Percentiles rank a stretch among this genome's conserved stretches.
Evolutionary conservation across 305 asterid species (phyloP).

Genomic region (Salvia sclarea): DNA sequence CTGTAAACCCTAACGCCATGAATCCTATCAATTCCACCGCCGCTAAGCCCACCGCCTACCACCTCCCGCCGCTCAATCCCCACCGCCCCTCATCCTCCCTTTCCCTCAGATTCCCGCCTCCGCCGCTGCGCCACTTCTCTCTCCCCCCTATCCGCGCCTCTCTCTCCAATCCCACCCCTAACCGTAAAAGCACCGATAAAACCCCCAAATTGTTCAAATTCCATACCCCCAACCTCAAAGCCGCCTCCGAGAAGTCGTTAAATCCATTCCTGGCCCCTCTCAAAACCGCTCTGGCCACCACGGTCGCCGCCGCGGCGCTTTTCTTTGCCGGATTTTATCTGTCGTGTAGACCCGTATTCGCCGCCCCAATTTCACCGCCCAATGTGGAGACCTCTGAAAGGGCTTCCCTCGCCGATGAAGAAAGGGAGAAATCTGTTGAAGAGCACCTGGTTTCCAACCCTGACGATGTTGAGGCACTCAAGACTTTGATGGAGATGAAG

Average conservation of each 20-base stretch:
- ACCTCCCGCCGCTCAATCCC: constrained; percentile 35
- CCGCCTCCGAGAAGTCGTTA: not conserved
- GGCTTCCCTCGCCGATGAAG: constrained; percentile 41
- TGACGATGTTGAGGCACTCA: constrained; percentile 49
- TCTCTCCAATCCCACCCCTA: constrained; percentile 30
- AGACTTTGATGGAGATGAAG: constrained; percentile 61
- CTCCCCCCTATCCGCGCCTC: constrained; percentile 43
- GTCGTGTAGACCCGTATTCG: constrained; percentile 39
- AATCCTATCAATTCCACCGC: constrained; percentile 45
- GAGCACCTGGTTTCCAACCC: constrained; percentile 53
- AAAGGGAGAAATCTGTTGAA: constrained; percentile 52
- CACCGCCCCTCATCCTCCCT: constrained; percentile 40
- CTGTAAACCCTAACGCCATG: constrained; percentile 55
- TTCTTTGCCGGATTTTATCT: constrained; percentile 43
- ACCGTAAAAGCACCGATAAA: constrained; percentile 16
- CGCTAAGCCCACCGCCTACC: constrained; percentile 39
- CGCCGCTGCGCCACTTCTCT: constrained; percentile 26
- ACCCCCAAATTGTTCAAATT: constrained; percentile 23
- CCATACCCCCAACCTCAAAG: not conserved
- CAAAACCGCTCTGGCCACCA: constrained; percentile 48
- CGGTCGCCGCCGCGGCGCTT: constrained; percentile 65
- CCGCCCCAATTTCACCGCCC: constrained; percentile 39
- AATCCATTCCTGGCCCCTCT: constrained; percentile 39
- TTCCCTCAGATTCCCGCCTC: constrained; percentile 44
- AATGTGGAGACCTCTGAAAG: constrained; percentile 36